Conservation (phyloP, 208 protist genomes). For the Porcisia deanei region DNA sequence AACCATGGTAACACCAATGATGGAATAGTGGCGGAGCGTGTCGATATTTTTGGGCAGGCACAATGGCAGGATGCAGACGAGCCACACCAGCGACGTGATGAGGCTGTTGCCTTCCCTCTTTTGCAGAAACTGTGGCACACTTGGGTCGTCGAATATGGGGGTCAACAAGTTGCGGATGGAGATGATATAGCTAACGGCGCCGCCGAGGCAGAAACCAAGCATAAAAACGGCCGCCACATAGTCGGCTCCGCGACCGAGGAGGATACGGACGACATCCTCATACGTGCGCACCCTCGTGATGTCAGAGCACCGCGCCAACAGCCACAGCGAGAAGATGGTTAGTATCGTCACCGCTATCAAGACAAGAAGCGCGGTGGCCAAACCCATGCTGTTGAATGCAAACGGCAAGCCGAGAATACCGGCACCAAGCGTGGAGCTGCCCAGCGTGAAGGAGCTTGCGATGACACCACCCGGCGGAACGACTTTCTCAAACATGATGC, state of each 20-base stretch:
- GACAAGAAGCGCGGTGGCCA: conserved; percentile 43
- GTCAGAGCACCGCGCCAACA: conserved; percentile 39
- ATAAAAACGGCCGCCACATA: conserved; percentile 36
- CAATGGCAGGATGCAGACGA: conserved; percentile 67
- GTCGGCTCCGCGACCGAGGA: conserved; percentile 37
- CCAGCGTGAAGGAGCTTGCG: conserved; percentile 60
- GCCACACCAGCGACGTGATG: conserved; percentile 49
- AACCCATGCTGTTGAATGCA: conserved; percentile 63
- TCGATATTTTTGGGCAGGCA: conserved; percentile 61
- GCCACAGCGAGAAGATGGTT: conserved; percentile 69
- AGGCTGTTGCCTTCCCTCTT: conserved; percentile 39
- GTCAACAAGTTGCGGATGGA: conserved; percentile 55
- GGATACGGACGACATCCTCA: conserved; percentile 25
- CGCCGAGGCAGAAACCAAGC: conserved; percentile 51
- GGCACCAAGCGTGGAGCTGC: conserved; percentile 58
- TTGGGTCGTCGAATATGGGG: conserved; percentile 41
- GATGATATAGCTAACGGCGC: conserved; percentile 71
- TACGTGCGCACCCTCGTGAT: conserved; percentile 45
- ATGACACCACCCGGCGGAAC: conserved; percentile 58
- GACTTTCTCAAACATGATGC: conserved; percentile 33
- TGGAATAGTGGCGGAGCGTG: conserved; percentile 59
- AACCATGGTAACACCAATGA: conserved; percentile 51
- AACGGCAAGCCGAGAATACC: conserved; percentile 62
- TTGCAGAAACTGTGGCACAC: conserved; percentile 36
- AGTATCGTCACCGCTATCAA: conserved; percentile 42